Evolutionary conservation across 257 asterid genomes (phyloP).

Genomic region (Solanum paucissectum): DNA sequence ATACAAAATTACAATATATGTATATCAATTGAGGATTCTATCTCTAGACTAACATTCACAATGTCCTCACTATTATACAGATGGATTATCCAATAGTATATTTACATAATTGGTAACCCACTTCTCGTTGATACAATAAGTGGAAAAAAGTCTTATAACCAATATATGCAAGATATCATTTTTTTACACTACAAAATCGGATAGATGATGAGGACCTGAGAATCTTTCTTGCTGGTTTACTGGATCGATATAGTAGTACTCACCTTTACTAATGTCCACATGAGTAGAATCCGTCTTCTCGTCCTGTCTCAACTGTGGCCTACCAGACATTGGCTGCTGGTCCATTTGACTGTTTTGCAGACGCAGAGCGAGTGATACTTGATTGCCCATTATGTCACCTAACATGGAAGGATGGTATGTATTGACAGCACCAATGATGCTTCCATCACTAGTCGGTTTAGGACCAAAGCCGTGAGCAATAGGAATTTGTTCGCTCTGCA

Average conservation of each 20-base stretch:
- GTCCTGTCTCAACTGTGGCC: constrained; percentile 10
- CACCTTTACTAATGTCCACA: constrained; percentile 25
- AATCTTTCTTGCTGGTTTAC: constrained; percentile 50
- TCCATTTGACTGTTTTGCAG: constrained; percentile 26
- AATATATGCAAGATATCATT: background rate
- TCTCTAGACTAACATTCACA: constrained; percentile 1
- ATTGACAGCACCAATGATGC: background rate
- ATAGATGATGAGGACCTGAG: constrained; percentile 28
- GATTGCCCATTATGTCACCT: constrained; percentile 12
- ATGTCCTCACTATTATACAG: constrained; percentile 10
- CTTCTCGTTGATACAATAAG: background rate
- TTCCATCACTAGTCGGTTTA: constrained; percentile 3
- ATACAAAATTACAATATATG: background rate
- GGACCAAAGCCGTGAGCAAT: background rate
- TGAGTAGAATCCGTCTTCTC: constrained; percentile 15
- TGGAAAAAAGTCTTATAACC: background rate
- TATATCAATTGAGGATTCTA: background rate
- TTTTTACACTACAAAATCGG: constrained; percentile 48
- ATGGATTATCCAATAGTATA: constrained; percentile 7
- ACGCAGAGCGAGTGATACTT: constrained; percentile 52
- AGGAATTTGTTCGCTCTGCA: background rate
- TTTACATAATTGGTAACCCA: constrained; percentile 16
- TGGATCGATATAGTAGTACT: constrained; percentile 36
- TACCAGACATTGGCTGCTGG: constrained; percentile 8
- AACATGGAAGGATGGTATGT: constrained; percentile 13